Evolutionary conservation across 352 stramenopile species (phyloP).

Genomic region (Phytophthora pistaciae): DNA sequence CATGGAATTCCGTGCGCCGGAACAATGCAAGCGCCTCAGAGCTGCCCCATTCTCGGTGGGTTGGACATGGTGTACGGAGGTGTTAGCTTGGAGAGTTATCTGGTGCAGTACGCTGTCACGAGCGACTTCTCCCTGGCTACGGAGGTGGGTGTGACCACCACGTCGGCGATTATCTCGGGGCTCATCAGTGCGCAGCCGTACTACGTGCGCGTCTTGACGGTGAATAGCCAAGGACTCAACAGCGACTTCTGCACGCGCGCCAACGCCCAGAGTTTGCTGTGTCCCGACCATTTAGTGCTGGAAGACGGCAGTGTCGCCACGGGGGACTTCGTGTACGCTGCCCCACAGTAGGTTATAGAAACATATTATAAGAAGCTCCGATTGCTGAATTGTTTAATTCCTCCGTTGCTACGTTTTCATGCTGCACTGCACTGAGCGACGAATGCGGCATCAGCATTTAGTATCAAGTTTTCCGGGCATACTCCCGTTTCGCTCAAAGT

Average conservation of each 20-base stretch:
- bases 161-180: constrained; percentile 54
- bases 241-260: constrained; percentile 72
- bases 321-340: constrained; percentile 52
- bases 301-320: constrained; percentile 68
- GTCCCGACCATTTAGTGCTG: constrained; percentile 76
- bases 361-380: neutral
- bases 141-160: constrained; percentile 54
- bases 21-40: constrained; percentile 55
- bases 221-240: constrained; percentile 74
- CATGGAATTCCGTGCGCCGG: constrained; percentile 78
- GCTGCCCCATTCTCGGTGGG: constrained; percentile 68
- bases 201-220: constrained; percentile 83
- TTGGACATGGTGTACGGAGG: constrained; percentile 93
- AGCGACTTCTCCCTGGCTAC: constrained; percentile 75
- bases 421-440: too few relatives aligned
- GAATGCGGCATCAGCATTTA: too few relatives aligned
- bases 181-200: constrained; percentile 80
- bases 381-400: too few relatives aligned
- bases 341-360: neutral
- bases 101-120: constrained; percentile 91
- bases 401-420: too few relatives aligned
- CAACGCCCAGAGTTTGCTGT: constrained; percentile 69
- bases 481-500: too few relatives aligned
- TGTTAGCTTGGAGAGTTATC: constrained; percentile 88
- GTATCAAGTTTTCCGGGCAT: too few relatives aligned